phyloP scores from a whole-genome alignment of 2,329 filamentous ascomycete genomes.

The Diplodia seriata region DNA sequence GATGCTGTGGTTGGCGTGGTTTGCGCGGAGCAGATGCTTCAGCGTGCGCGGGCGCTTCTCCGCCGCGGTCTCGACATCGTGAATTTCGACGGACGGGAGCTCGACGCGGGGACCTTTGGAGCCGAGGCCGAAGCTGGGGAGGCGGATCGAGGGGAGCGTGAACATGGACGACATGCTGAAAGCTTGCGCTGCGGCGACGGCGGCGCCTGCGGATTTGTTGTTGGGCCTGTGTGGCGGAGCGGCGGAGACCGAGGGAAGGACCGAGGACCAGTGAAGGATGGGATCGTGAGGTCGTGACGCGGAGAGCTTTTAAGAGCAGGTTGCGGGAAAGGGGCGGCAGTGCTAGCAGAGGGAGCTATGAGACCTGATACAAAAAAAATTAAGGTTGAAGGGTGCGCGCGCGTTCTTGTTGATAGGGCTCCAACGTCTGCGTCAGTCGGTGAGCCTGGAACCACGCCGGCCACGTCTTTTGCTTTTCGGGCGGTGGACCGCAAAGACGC shows the following conservation, averaged over 20 bases:
- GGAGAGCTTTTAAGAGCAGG: conserved; percentile 7
- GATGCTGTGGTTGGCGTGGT: conserved; percentile 88
- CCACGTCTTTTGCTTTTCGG: background rate
- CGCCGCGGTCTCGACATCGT: conserved; percentile 79
- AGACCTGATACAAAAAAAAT: conserved; percentile 21
- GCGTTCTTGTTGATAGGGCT: conserved; percentile 20
- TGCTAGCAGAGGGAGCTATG: conserved; percentile 3
- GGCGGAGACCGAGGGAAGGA: conserved; percentile 5
- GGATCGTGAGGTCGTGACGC: conserved; percentile 9
- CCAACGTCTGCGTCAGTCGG: conserved; percentile 23
- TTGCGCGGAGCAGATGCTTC: conserved; percentile 89
- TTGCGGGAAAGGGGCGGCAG: conserved; percentile 1
- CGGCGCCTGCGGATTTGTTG: conserved; percentile 23
- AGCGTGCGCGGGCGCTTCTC: conserved; percentile 83
- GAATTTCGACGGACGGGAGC: conserved; percentile 72
- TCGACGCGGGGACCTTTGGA: conserved; percentile 43
- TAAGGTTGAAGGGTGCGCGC: background rate
- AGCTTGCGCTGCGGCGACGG: conserved; percentile 13
- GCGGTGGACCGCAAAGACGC: background rate
- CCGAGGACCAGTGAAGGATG: background rate
- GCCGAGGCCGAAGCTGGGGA: conserved; percentile 30
- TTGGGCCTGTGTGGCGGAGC: conserved; percentile 14
- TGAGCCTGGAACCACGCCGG: conserved; percentile 6
- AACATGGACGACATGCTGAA: conserved; percentile 23
- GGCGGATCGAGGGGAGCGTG: conserved; percentile 26